Evolutionary conservation across 805 yeast genomes (phyloP).

Genomic region (Zygosaccharomyces kombuchaensis): DNA sequence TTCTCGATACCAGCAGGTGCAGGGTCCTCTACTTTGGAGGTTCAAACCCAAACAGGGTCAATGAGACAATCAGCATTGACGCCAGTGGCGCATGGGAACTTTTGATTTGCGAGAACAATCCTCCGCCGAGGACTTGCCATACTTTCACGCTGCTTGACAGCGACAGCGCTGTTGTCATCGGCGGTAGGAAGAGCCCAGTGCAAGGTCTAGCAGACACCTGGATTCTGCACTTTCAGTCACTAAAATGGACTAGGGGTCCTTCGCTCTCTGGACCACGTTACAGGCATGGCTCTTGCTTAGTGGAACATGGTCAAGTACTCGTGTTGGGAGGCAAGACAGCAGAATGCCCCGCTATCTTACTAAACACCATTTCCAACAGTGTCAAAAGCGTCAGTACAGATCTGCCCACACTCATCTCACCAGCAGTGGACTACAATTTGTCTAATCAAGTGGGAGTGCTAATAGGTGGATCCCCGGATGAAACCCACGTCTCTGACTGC

Average conservation of each 20-base stretch:
- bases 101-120: constrained; percentile 11
- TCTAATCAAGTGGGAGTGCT: constrained; percentile 17
- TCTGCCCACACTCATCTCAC: constrained; percentile 23
- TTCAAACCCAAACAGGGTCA: constrained; percentile 28
- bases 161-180: constrained; percentile 40
- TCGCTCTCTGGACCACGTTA: constrained; percentile 45
- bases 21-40: constrained; percentile 37
- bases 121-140: constrained; percentile 54
- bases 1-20: constrained; percentile 5
- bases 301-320: constrained; percentile 34
- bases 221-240: constrained; percentile 25
- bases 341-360: constrained; percentile 20
- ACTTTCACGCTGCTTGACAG: constrained; percentile 39
- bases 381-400: neutral
- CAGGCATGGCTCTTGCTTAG: constrained; percentile 45
- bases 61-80: constrained; percentile 17
- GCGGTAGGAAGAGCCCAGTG: constrained; percentile 67
- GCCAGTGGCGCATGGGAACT: neutral
- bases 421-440: constrained; percentile 19
- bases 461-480: constrained; percentile 23
- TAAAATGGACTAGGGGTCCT: constrained; percentile 40
- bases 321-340: constrained; percentile 48
- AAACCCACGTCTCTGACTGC: constrained; percentile 31
- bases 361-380: constrained; percentile 9
- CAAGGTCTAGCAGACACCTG: constrained; percentile 42